phyloP scores from a whole-genome alignment of 2,329 filamentous ascomycete species.

The Aureobasidium melanogenum region DNA sequence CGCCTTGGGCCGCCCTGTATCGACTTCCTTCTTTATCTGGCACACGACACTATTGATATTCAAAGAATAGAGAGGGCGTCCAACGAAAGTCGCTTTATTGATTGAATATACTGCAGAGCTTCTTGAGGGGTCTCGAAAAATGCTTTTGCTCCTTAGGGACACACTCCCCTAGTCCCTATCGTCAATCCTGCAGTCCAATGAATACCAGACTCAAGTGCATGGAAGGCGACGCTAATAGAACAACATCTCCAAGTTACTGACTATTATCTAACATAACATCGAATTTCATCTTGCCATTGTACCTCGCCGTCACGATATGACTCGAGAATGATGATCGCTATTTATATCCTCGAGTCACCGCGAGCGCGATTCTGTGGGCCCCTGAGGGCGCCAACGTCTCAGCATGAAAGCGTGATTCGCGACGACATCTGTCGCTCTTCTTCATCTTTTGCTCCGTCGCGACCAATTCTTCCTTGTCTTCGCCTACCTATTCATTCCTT shows the following conservation, averaged over 20 bases:
- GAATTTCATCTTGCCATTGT: background rate
- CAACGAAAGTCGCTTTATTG: background rate
- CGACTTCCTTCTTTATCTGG: background rate
- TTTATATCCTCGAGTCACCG: background rate
- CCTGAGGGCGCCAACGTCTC: background rate
- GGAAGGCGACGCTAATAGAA: background rate
- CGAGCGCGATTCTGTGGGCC: background rate
- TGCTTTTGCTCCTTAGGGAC: background rate
- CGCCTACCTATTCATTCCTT: background rate
- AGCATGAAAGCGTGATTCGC: background rate
- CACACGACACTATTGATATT: background rate
- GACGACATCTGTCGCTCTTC: background rate
- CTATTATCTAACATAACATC: background rate
- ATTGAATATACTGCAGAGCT: background rate
- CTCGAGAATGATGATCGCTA: background rate
- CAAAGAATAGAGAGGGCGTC: background rate
- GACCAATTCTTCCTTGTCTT: background rate
- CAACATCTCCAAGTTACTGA: background rate
- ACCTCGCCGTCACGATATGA: background rate
- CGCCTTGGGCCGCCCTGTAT: background rate
- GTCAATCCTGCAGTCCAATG: background rate
- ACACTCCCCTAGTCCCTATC: background rate
- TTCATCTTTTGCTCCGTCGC: background rate
- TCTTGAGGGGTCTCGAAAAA: background rate
- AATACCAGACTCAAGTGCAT: background rate